Evolutionary conservation across 2,329 filamentous ascomycete genomes (phyloP).

Genomic region (Fonsecaea nubica): DNA sequence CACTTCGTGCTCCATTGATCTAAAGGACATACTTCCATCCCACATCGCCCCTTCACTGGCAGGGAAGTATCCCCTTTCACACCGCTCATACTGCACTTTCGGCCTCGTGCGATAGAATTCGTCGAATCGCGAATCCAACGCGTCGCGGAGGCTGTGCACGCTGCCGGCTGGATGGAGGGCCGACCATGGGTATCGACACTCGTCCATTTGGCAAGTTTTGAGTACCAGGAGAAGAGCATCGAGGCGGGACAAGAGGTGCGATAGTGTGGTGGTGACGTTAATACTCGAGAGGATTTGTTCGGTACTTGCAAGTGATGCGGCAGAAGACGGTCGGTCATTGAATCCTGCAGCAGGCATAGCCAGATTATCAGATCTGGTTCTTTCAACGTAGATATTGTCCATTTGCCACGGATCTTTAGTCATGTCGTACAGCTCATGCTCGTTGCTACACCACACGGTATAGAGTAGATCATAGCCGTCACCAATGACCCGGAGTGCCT

Average conservation of each 20-base stretch:
- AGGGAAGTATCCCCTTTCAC: slow-evolving; percentile 25
- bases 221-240: slow-evolving; percentile 49
- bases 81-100: slow-evolving; percentile 23
- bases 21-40: slow-evolving; percentile 18
- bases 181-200: slow-evolving; percentile 49
- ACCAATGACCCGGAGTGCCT: slow-evolving; percentile 47
- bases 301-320: not conserved
- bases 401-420: slow-evolving; percentile 47
- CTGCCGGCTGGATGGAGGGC: slow-evolving; percentile 45
- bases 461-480: slow-evolving; percentile 49
- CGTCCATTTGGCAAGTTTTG: slow-evolving; percentile 48
- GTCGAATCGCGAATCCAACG: slow-evolving; percentile 38
- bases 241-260: slow-evolving; percentile 41
- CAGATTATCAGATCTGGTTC: slow-evolving; percentile 1
- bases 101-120: slow-evolving; percentile 20
- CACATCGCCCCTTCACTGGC: slow-evolving; percentile 26
- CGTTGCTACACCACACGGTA: slow-evolving; percentile 51
- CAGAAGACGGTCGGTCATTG: slow-evolving; percentile 5
- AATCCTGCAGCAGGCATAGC: not conserved
- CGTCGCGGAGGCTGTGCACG: slow-evolving; percentile 45
- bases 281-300: not conserved
- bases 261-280: slow-evolving; percentile 35
- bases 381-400: slow-evolving; percentile 42
- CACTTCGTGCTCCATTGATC: slow-evolving; percentile 21
- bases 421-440: slow-evolving; percentile 52